These are phyloP conservation scores for Rozella allomycis DNA, from an alignment of 371 early-diverging fungal species.

Conservation along the genomic window DNA sequence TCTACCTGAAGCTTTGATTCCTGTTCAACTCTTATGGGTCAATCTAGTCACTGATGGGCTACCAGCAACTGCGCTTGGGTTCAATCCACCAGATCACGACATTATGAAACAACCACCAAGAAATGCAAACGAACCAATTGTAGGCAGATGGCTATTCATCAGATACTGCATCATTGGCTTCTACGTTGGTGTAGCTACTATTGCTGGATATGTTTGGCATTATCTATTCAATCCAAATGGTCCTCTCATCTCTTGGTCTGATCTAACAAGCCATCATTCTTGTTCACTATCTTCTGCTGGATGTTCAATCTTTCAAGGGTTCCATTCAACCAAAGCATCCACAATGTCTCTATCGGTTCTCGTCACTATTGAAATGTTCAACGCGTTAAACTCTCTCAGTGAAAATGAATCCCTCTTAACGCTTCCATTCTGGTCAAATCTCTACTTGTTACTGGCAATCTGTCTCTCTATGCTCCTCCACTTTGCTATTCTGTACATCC, in stretches of 20 bases:
- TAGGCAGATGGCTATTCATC: slow-evolving; percentile 78
- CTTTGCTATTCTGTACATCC: slow-evolving; percentile 78
- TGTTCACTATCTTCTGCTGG: too few species aligned
- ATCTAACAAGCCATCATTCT: slow-evolving; percentile 54
- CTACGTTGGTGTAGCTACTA: slow-evolving; percentile 81
- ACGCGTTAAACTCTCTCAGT: slow-evolving; percentile 69
- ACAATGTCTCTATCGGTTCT: slow-evolving; percentile 85
- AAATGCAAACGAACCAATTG: slow-evolving; percentile 57
- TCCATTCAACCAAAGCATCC: slow-evolving; percentile 60
- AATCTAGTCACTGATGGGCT: slow-evolving; percentile 93
- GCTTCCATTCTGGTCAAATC: slow-evolving; percentile 69
- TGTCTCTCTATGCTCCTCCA: slow-evolving; percentile 70
- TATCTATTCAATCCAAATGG: slow-evolving; percentile 67
- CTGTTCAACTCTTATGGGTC: slow-evolving; percentile 93
- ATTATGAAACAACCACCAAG: slow-evolving; percentile 85
- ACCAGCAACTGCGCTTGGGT: slow-evolving; percentile 89
- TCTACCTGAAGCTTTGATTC: slow-evolving; percentile 88
- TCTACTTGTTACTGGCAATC: slow-evolving; percentile 63
- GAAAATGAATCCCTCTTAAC: slow-evolving; percentile 81
- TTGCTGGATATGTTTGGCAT: slow-evolving; percentile 95
- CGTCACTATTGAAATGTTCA: slow-evolving; percentile 92
- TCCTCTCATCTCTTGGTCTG: slow-evolving; percentile 62
- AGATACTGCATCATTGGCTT: slow-evolving; percentile 75
- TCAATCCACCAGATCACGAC: slow-evolving; percentile 82
- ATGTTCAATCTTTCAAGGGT: too few species aligned